Evolutionary conservation across 202 grass and related monocot genomes (phyloP).

Genomic region (Eragrostis tef): DNA sequence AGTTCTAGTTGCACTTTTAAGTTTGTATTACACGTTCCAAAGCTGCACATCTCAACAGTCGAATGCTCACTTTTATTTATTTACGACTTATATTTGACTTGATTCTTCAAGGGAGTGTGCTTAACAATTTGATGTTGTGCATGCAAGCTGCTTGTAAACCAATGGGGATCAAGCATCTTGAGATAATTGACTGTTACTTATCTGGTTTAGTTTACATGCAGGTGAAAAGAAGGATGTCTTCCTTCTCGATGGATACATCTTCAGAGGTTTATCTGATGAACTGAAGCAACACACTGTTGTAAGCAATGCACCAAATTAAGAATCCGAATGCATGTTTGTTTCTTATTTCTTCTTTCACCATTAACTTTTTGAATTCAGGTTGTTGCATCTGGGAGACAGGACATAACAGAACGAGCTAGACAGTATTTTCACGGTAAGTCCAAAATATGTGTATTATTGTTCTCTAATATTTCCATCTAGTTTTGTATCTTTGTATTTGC

Average conservation of each 20-base stretch:
- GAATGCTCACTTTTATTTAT: background rate
- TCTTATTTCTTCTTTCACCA: slow-evolving; percentile 36
- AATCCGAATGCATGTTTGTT: slow-evolving; percentile 19
- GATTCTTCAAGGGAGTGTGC: background rate
- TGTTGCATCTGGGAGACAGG: slow-evolving; percentile 76
- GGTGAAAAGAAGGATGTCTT: slow-evolving; percentile 55
- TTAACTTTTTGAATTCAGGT: slow-evolving; percentile 53
- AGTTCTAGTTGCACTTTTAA: background rate
- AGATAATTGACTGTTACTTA: slow-evolving; percentile 33
- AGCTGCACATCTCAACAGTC: background rate
- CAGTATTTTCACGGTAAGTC: slow-evolving; percentile 68
- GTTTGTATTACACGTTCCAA: background rate
- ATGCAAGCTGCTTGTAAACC: background rate
- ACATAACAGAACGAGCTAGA: slow-evolving; percentile 50
- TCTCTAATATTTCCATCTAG: slow-evolving; percentile 16
- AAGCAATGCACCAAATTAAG: slow-evolving; percentile 40
- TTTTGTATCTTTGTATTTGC: slow-evolving; percentile 13
- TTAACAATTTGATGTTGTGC: background rate
- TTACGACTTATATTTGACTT: background rate
- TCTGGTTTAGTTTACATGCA: slow-evolving; percentile 39
- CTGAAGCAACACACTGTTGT: slow-evolving; percentile 72
- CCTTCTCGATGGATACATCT: slow-evolving; percentile 75
- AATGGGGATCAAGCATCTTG: slow-evolving; percentile 2
- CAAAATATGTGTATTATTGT: slow-evolving; percentile 22
- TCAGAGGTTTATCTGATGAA: slow-evolving; percentile 65